Conservation (phyloP, 2,329 filamentous ascomycete species). For the Talaromyces marneffei region DNA sequence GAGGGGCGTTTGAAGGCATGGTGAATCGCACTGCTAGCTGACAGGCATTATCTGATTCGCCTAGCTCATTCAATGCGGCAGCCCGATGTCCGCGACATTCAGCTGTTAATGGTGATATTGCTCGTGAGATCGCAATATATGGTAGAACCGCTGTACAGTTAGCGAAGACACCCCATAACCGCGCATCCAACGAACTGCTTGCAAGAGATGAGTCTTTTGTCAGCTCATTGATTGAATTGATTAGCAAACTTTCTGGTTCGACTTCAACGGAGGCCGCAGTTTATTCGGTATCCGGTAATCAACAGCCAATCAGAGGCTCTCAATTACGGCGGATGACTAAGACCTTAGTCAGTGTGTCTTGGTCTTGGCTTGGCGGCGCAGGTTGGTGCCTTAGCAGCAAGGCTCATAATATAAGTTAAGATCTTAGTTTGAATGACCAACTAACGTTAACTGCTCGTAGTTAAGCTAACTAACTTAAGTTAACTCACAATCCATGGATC, state of each 20-base stretch:
- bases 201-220: not conserved
- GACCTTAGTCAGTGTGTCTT: not conserved
- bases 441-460: no score
- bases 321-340: conserved; percentile 1
- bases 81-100: conserved; percentile 9
- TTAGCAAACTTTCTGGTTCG: not conserved
- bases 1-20: conserved; percentile 7
- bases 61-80: not conserved
- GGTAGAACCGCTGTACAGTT: not conserved
- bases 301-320: not conserved
- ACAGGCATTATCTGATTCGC: not conserved
- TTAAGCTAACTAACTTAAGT: no score
- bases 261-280: not conserved
- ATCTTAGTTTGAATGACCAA: not conserved
- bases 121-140: no score
- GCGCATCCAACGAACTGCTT: not conserved
- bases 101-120: no score
- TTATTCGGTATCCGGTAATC: not conserved
- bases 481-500: no score
- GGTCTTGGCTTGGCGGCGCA: not conserved
- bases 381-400: not conserved
- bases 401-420: not conserved
- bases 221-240: not conserved
- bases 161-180: not conserved
- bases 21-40: not conserved